A percentile compares a stretch with the other conserved stretches of the same genome.
Evolutionary conservation across 2,329 filamentous ascomycete species (phyloP).

Genomic region (Pseudogymnoascus sp.): DNA sequence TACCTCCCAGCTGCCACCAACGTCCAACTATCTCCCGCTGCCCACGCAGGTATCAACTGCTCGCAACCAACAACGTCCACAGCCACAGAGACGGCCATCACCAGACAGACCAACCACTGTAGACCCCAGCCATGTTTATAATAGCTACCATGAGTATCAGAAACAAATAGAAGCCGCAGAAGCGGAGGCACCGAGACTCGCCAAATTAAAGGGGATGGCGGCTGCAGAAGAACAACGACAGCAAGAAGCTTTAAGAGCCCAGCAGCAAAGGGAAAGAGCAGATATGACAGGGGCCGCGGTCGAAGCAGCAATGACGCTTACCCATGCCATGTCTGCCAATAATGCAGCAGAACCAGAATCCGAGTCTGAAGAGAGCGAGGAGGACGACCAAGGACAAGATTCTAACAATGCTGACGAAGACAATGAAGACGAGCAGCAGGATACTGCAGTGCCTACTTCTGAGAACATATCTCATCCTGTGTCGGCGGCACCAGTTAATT

Average conservation of each 20-base stretch:
- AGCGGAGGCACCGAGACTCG: background rate
- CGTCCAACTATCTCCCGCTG: background rate
- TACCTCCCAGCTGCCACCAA: background rate
- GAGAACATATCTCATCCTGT: background rate
- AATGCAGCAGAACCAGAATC: background rate
- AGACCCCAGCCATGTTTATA: constrained; percentile 14
- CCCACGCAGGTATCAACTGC: background rate
- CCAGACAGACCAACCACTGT: constrained; percentile 8
- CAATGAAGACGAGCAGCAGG: background rate
- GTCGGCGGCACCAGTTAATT: background rate
- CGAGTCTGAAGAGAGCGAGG: background rate
- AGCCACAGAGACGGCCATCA: background rate
- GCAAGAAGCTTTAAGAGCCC: background rate
- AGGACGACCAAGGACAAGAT: background rate
- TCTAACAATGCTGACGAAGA: background rate
- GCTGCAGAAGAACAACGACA: background rate
- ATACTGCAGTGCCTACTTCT: background rate
- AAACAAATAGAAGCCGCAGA: constrained; percentile 10
- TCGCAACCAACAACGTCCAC: background rate
- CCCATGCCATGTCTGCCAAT: background rate
- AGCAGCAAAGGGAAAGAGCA: background rate
- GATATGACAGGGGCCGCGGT: background rate
- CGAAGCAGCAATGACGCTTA: background rate
- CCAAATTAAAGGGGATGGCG: background rate
- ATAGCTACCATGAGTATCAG: constrained; percentile 13